Evolutionary conservation across 305 asterid species (phyloP), one percentile per base, ranked within the genome.

Genomic region (Fraxinus floribunda): DNA sequence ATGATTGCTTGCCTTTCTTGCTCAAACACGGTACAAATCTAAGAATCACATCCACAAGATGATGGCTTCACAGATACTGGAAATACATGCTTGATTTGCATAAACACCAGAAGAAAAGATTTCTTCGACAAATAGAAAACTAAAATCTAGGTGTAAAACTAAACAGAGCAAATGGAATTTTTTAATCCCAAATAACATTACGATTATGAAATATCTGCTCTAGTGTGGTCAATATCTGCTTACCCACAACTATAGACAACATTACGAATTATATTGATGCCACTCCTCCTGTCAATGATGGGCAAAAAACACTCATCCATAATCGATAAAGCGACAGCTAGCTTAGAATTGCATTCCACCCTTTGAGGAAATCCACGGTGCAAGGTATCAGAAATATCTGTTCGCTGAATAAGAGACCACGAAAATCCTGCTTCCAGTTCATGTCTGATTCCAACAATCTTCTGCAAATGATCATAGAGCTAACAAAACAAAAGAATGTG

Each of bases 231-330:
- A 83, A 30, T 49, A 81, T 85, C 76, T 81, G 85, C 97, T 93
- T 86, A 97, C 99, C 98, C 95, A 80, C 97, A 92, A 87, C 93
- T 97, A 82, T 93, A 95, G 73, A 93, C 90, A 82, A 91, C 96
- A 80, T 90, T 97, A 66, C 87, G 95, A 70, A 91, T 88, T 78
- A 93, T 86, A 87, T 92, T 92, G 70, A 91, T 92, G 88, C 96
- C 95, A 84, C 94, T 91, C 85, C 93, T 87, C 83, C 97, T 83
- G 87, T 93, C 97, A 81, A 87, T 76, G 79, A 92, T 89, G 79
- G 97, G 97, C 85, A 92, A 75, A 82, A 93, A 91, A 86, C 97
- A 93, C 88, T 93, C 97, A 78, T 93, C 91, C 93, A 93, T 89
- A 34, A 92, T 89, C 73, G 97, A 86, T 74, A 90, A 83, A 26